phyloP scores from a whole-genome alignment of 1,139 yeast genomes.

The Casaregolazyma lundiana region DNA sequence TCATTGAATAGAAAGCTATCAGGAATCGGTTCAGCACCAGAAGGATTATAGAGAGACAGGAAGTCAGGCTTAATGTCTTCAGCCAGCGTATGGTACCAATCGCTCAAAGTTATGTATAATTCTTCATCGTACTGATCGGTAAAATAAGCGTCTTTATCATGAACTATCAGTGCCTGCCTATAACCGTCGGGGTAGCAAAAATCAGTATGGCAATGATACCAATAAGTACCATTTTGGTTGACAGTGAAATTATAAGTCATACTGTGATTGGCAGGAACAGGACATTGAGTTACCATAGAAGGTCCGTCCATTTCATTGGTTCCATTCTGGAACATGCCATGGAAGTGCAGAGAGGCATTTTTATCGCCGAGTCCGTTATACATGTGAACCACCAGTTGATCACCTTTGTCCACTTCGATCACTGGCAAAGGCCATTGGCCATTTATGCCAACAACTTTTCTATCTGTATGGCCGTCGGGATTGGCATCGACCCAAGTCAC shows the following conservation, averaged over 20 bases:
- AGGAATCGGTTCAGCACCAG: constrained; percentile 97
- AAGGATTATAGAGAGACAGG: constrained; percentile 73
- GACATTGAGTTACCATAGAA: constrained; percentile 81
- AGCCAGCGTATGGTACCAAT: constrained; percentile 76
- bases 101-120: constrained; percentile 56
- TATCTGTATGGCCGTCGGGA: constrained; percentile 66
- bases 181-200: constrained; percentile 91
- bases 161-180: constrained; percentile 72
- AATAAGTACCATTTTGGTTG: constrained; percentile 79
- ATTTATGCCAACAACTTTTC: constrained; percentile 75
- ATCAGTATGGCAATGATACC: constrained; percentile 91
- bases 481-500: constrained; percentile 69
- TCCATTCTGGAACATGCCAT: constrained; percentile 83
- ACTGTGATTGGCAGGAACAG: constrained; percentile 69
- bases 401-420: constrained; percentile 66
- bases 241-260: constrained; percentile 77
- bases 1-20: constrained; percentile 73
- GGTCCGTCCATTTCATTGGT: constrained; percentile 86
- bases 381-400: constrained; percentile 60
- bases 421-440: constrained; percentile 82
- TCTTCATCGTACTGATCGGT: constrained; percentile 69
- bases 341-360: constrained; percentile 82
- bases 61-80: constrained; percentile 49
- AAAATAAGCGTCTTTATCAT: constrained; percentile 54
- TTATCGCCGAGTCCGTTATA: constrained; percentile 58